These are phyloP conservation scores for Arctium minus DNA, from an alignment of 129 eudicot genomes.

Conservation along the genomic window DNA sequence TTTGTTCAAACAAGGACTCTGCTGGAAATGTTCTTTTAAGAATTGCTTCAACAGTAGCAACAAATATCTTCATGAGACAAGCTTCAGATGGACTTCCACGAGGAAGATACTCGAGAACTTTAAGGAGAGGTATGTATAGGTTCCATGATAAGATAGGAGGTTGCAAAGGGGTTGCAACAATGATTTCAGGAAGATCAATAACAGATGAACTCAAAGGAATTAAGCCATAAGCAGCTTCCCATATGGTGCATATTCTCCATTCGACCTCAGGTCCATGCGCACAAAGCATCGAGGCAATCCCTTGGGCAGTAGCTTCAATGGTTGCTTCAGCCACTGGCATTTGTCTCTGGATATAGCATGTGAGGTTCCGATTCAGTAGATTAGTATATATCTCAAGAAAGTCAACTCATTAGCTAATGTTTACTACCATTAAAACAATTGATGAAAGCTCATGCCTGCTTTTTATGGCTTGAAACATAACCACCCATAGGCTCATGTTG, in stretches of 20 bases:
- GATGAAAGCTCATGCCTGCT: slow-evolving; percentile 22
- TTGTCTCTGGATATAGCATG: slow-evolving; percentile 56
- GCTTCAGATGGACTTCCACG: slow-evolving; percentile 98
- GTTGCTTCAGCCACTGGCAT: slow-evolving; percentile 85
- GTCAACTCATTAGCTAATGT: neutral
- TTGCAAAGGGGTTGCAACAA: slow-evolving; percentile 92
- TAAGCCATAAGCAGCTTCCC: slow-evolving; percentile 99
- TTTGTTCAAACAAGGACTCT: slow-evolving; percentile 59
- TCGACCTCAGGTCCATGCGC: slow-evolving; percentile 98
- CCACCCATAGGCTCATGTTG: slow-evolving; percentile 16
- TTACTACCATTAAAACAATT: neutral
- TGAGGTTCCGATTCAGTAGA: neutral
- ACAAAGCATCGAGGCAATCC: slow-evolving; percentile 96
- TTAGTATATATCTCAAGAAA: neutral
- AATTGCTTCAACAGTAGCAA: slow-evolving; percentile 94
- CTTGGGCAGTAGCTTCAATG: slow-evolving; percentile 95
- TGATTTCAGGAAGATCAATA: slow-evolving; percentile 88
- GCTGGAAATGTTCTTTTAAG: slow-evolving; percentile 90
- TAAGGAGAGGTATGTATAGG: slow-evolving; percentile 86
- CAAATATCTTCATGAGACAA: slow-evolving; percentile 95
- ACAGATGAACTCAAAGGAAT: slow-evolving; percentile 91
- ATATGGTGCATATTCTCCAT: slow-evolving; percentile 98
- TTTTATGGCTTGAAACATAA: slow-evolving; percentile 31
- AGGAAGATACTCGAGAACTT: slow-evolving; percentile 96
- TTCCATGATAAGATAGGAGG: slow-evolving; percentile 96